These are phyloP conservation scores for Posidonia australis DNA, from an alignment of 106 monocot species.

Conservation along the genomic window DNA sequence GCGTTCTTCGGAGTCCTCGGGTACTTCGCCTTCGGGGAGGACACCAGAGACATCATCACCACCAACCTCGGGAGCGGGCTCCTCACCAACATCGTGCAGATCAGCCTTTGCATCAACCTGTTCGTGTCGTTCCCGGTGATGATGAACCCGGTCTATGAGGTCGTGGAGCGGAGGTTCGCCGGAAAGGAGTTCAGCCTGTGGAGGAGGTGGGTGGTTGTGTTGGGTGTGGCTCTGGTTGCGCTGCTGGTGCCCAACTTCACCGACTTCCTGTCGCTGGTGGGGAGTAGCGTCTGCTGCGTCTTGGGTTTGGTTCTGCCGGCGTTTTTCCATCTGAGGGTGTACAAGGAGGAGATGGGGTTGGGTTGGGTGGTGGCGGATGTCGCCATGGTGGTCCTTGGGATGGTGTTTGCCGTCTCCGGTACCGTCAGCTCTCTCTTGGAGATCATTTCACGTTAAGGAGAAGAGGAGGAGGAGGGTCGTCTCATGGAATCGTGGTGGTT, in stretches of 20 bases:
- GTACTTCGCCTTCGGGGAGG: conserved; percentile 35
- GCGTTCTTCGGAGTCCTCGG: conserved; percentile 27
- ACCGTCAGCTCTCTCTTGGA: conserved; percentile 19
- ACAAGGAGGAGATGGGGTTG: conserved; percentile 20
- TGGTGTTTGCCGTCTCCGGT: conserved; percentile 21
- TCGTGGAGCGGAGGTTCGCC: conserved; percentile 23
- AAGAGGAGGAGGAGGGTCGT: too few species aligned
- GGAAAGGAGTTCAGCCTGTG: conserved; percentile 20
- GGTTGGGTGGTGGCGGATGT: conserved; percentile 5
- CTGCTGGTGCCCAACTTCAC: conserved; percentile 34
- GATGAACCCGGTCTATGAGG: conserved; percentile 41
- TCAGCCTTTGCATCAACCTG: conserved; percentile 32
- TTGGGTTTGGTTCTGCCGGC: conserved; percentile 32
- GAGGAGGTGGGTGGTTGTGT: conserved; percentile 24
- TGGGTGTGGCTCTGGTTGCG: conserved; percentile 20
- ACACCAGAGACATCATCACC: conserved; percentile 38
- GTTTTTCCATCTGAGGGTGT: conserved; percentile 29
- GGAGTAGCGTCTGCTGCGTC: conserved; percentile 30
- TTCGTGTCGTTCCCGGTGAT: conserved; percentile 39
- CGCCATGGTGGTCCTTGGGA: conserved; percentile 15
- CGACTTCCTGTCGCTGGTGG: conserved; percentile 36
- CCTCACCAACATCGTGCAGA: conserved; percentile 18
- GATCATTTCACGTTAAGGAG: conserved; percentile 14
- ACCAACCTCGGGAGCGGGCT: conserved; percentile 28
- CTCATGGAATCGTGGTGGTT: too few species aligned